Percentiles rank a stretch among this genome's conserved stretches.
phyloP scores from a whole-genome alignment of 1,139 yeast species.

The Pichia sp. region DNA sequence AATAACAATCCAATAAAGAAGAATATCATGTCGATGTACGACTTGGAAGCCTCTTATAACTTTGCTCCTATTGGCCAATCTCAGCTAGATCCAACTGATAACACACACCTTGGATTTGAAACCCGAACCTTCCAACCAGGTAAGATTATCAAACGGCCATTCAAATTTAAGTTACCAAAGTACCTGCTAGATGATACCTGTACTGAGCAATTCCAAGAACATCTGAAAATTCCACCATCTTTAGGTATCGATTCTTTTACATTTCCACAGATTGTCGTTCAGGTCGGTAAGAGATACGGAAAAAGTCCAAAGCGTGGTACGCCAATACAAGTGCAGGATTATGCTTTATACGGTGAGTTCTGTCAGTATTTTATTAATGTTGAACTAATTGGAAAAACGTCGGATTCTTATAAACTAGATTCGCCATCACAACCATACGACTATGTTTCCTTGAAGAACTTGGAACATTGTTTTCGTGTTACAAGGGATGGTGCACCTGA shows the following conservation, averaged over 20 bases:
- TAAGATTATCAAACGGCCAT: constrained; percentile 26
- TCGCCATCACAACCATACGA: constrained; percentile 23
- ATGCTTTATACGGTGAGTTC: constrained; percentile 18
- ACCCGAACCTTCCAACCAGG: constrained; percentile 9
- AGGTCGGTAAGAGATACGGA: constrained; percentile 39
- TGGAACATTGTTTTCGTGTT: constrained; percentile 23
- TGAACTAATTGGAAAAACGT: constrained; percentile 25
- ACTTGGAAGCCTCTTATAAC: constrained; percentile 42
- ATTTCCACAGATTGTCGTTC: constrained; percentile 14
- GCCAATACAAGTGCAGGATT: constrained; percentile 33
- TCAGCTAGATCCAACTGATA: constrained; percentile 36
- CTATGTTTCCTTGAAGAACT: constrained; percentile 23
- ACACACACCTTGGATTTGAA: constrained; percentile 46
- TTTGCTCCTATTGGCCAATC: constrained; percentile 22
- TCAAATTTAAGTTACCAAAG: constrained; percentile 61
- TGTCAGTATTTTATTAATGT: constrained; percentile 27
- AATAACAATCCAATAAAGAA: neutral
- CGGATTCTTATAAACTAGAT: constrained; percentile 18
- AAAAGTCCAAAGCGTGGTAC: constrained; percentile 35
- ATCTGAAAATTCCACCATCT: constrained; percentile 59
- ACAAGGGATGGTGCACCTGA: constrained; percentile 3
- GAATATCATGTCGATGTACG: constrained; percentile 32
- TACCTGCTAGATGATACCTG: constrained; percentile 57
- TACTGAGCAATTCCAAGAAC: constrained; percentile 50
- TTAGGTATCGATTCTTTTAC: constrained; percentile 45